phyloP scores from a whole-genome alignment of 805 yeast genomes.

The Candida multigemmis region DNA sequence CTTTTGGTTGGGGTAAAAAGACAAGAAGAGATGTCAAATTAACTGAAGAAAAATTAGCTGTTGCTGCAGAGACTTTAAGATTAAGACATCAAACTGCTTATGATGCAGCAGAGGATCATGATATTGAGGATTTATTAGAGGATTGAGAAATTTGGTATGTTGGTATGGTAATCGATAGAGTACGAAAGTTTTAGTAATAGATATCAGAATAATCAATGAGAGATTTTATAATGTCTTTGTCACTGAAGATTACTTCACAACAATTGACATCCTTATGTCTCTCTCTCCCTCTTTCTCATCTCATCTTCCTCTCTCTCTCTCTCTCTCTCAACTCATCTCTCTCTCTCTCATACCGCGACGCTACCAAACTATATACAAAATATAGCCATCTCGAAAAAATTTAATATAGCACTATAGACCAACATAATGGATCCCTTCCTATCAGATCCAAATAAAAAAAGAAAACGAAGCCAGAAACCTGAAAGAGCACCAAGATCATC shows the following conservation, averaged over 20 bases:
- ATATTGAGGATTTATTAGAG: constrained; percentile 59
- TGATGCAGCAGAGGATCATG: constrained; percentile 49
- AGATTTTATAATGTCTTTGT: too few relatives aligned
- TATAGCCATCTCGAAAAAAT: too few relatives aligned
- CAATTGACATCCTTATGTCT: too few relatives aligned
- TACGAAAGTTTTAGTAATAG: too few relatives aligned
- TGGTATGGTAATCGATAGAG: constrained; percentile 1
- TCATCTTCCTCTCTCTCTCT: too few relatives aligned
- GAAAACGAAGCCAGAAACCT: constrained; percentile 6
- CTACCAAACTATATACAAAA: too few relatives aligned
- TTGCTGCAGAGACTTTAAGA: constrained; percentile 28
- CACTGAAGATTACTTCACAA: too few relatives aligned
- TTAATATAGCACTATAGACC: too few relatives aligned
- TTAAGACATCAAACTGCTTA: constrained; percentile 36
- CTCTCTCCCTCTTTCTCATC: too few relatives aligned
- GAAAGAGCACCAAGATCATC: constrained; percentile 5
- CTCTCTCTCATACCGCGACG: too few relatives aligned
- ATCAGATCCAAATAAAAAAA: constrained; percentile 47
- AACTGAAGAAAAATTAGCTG: constrained; percentile 46
- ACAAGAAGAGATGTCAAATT: constrained; percentile 53
- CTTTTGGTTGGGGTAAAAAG: constrained; percentile 77
- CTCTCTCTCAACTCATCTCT: too few relatives aligned
- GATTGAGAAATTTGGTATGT: constrained; percentile 22
- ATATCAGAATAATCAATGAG: too few relatives aligned
- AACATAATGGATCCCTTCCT: constrained; percentile 59